Percentiles rank a stretch among this genome's conserved stretches.
phyloP scores from a whole-genome alignment of 2,329 filamentous ascomycete genomes.

The Botryotinia globosa region DNA sequence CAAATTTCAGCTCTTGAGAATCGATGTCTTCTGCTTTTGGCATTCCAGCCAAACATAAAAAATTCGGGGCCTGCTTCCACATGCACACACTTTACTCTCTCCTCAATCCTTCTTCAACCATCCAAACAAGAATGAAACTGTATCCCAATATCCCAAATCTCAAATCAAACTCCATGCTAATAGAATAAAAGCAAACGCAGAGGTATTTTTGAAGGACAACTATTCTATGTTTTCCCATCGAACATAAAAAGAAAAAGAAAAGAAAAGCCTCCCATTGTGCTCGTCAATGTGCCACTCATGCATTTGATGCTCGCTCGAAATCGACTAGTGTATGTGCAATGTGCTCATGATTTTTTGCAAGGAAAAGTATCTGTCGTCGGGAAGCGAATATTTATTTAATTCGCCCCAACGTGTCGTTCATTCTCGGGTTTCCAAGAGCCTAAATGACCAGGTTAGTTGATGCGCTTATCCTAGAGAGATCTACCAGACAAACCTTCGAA shows the following conservation, averaged over 20 bases:
- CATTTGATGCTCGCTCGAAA: conserved; percentile 20
- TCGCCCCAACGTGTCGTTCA: conserved; percentile 63
- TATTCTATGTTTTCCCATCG: conserved; percentile 13
- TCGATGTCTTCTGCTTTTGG: conserved; percentile 26
- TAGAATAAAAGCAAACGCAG: conserved; percentile 9
- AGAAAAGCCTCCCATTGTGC: conserved; percentile 8
- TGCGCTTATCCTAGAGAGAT: not conserved
- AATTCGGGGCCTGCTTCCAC: not conserved
- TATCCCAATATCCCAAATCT: conserved; percentile 9
- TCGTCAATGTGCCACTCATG: conserved; percentile 19
- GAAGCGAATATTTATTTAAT: not conserved
- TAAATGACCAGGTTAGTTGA: conserved; percentile 38
- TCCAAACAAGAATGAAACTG: conserved; percentile 5
- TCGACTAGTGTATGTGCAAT: not conserved
- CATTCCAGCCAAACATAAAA: conserved; percentile 10
- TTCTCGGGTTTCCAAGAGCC: conserved; percentile 74
- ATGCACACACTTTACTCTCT: not conserved
- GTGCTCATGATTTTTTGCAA: conserved; percentile 9
- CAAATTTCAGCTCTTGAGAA: conserved; percentile 38
- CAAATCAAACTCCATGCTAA: conserved; percentile 19
- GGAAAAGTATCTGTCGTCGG: not conserved
- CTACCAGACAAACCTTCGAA: conserved; percentile 75
- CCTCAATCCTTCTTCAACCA: not conserved
- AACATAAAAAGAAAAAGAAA: conserved; percentile 1
- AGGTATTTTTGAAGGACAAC: not conserved